phyloP scores from a whole-genome alignment of 139 green algal genomes.

The Tetraselmis striata region DNA sequence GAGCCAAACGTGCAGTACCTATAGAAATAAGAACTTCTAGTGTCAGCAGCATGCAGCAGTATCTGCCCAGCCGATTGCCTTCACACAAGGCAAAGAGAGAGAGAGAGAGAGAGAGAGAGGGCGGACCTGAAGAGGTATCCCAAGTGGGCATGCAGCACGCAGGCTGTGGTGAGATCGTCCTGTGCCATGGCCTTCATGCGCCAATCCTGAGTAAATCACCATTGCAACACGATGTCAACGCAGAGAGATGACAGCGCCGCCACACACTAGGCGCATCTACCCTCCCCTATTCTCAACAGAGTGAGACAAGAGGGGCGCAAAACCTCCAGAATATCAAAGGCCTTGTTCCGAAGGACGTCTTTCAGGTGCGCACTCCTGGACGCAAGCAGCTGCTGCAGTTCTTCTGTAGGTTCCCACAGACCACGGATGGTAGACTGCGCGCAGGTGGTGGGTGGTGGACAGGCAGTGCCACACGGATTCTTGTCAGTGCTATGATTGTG shows the following conservation, averaged over 20 bases:
- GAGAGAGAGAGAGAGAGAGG: no score
- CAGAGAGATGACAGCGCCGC: no score
- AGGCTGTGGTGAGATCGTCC: background rate
- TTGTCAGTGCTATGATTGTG: no score
- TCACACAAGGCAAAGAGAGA: no score
- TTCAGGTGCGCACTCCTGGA: background rate
- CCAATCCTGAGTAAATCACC: background rate
- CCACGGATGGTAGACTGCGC: background rate
- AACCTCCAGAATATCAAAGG: background rate
- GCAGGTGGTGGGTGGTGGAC: no score
- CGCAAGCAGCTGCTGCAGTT: background rate
- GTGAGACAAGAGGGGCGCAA: no score
- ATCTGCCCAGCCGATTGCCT: no score
- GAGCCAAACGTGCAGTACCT: background rate
- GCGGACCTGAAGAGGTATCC: conserved; percentile 12
- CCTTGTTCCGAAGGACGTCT: background rate
- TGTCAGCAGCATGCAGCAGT: no score
- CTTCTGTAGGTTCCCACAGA: background rate
- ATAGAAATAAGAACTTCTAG: background rate
- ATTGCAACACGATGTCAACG: no score
- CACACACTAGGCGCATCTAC: no score
- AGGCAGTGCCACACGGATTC: no score
- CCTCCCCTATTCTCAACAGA: no score
- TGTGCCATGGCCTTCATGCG: background rate
- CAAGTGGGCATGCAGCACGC: conserved; percentile 17